Evolutionary conservation across 331 rosid genomes (phyloP), one percentile per base, ranked within the genome.

Genomic region (Malus hybrid): DNA sequence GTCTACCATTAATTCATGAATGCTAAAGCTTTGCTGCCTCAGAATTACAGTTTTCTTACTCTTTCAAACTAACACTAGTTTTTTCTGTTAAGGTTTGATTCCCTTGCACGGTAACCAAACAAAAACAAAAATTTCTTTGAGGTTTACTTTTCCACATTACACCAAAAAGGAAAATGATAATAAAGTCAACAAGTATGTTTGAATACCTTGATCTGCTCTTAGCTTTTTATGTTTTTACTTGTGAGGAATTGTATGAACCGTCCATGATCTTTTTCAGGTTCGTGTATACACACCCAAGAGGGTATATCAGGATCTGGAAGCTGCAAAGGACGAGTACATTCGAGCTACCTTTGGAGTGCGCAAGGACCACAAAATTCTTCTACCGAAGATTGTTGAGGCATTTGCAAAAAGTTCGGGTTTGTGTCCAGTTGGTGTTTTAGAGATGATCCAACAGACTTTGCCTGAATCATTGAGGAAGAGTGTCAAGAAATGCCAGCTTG

Each of bases 331-430:
- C 34, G 99, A 95, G 82, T 92, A 92, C 78, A 76, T 90, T 20
- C 85, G 91, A 73, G 99, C 99, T 42, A 86, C 92, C 31, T 89
- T 92, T 18, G 98, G 99, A 7, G 89, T 90, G 36, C 88, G 97
- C 70, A 92, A 95, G 87, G 96, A 89, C 88, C 83, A 74, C 18
- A 92, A 86, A 80, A 77, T 95, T 75, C 80, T 92, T 32, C 34
- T 95, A 34, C 98, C 99, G 4, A 95, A 89, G 88, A 88, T 92
- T 27, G 79, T 95, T 0, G 97, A 95, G 56, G 82, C 94, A 72
- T 95, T 89, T 57, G 83, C 86, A 9, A 95, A 90, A 81, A 93
- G 93, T 76, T 84, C 97, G 0, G 87, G 83, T 56, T 76, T 95
- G 74, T 88, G 90, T 82, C 80, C 90, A 0, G 72, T 64, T 61